Conservation (phyloP, 345 rosid species). For the Linum trigynum region DNA sequence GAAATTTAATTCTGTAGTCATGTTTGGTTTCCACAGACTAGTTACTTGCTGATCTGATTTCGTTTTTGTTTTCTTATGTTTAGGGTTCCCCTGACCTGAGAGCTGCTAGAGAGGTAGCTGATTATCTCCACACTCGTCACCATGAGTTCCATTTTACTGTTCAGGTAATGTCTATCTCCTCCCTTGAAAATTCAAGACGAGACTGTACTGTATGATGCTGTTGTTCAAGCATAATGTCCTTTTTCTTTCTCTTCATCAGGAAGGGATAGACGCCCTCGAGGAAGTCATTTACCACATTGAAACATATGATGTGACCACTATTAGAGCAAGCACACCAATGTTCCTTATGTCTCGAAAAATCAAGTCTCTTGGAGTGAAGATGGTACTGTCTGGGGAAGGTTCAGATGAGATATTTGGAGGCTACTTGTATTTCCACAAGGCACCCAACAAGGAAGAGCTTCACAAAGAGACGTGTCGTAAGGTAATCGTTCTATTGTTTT, state of each 20-base stretch:
- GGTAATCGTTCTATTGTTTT: constrained; percentile 26
- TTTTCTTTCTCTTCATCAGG: constrained; percentile 34
- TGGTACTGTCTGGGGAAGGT: constrained; percentile 88
- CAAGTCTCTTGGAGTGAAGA: constrained; percentile 79
- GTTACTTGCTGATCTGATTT: neutral
- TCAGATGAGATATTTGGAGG: constrained; percentile 91
- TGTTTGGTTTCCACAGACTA: neutral
- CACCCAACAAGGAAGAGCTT: constrained; percentile 70
- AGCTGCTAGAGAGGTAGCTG: constrained; percentile 77
- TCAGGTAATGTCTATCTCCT: constrained; percentile 32
- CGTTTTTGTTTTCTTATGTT: constrained; percentile 5
- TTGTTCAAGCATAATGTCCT: constrained; percentile 1
- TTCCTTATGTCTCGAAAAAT: constrained; percentile 87
- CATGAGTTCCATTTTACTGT: constrained; percentile 75
- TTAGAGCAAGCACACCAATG: constrained; percentile 90
- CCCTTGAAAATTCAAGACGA: neutral
- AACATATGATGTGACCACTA: constrained; percentile 76
- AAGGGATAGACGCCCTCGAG: constrained; percentile 77
- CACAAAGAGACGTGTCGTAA: constrained; percentile 76
- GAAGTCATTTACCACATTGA: constrained; percentile 82
- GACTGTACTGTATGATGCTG: neutral
- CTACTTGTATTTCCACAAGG: constrained; percentile 75
- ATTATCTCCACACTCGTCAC: constrained; percentile 68
- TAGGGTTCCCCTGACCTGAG: constrained; percentile 77
- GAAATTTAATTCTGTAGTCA: neutral